These are phyloP conservation scores for Vaucheria bursata DNA, from an alignment of 352 stramenopile genomes.

Conservation along the genomic window DNA sequence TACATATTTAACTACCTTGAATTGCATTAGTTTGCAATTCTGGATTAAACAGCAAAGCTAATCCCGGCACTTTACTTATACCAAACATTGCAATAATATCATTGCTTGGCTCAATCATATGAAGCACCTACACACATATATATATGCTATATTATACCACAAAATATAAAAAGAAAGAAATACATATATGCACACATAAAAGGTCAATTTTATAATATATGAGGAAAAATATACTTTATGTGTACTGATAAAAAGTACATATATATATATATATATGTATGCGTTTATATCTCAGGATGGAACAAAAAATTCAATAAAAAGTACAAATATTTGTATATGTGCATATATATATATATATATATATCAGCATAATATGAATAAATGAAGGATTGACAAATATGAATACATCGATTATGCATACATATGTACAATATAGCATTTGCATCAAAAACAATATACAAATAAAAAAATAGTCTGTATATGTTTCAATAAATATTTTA, in stretches of 20 bases:
- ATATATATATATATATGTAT: background rate
- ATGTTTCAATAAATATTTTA: background rate
- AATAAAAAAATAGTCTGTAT: background rate
- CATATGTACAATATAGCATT: background rate
- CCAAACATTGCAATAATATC: background rate
- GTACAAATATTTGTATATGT: no score
- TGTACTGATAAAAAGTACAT: background rate
- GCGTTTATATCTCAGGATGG: background rate
- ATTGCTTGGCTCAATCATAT: background rate
- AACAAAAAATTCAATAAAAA: no score
- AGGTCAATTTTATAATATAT: background rate
- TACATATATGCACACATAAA: background rate
- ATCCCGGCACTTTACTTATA: background rate
- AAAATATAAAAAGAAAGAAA: background rate
- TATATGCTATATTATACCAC: no score
- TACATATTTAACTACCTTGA: no score
- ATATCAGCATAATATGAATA: no score
- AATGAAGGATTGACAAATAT: no score
- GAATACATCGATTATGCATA: background rate
- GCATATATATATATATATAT: no score
- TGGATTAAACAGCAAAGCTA: background rate
- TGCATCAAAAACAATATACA: background rate
- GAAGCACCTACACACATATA: background rate
- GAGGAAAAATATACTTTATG: background rate
- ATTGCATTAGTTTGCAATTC: no score